Conservation (phyloP, 2,329 filamentous ascomycete species). For the Fusarium oxysporum region DNA sequence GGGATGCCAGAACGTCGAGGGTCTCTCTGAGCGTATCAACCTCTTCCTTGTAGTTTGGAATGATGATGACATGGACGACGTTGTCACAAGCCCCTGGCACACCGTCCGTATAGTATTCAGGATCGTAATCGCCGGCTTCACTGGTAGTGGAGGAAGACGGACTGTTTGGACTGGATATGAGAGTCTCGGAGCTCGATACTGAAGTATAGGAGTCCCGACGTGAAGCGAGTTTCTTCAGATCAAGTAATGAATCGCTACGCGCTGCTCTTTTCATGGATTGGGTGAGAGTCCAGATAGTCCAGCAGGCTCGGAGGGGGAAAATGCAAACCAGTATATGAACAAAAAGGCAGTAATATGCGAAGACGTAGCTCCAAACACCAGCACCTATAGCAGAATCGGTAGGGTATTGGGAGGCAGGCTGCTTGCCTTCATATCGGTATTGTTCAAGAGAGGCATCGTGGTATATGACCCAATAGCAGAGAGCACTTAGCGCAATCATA, state of each 20-base stretch:
- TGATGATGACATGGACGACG: slow-evolving; percentile 73
- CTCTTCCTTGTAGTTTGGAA: slow-evolving; percentile 82
- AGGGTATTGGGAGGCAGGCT: slow-evolving; percentile 49
- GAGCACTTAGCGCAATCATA: slow-evolving; percentile 60
- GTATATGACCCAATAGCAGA: slow-evolving; percentile 68
- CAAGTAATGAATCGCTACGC: slow-evolving; percentile 58
- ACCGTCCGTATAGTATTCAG: slow-evolving; percentile 59
- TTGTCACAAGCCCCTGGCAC: slow-evolving; percentile 56
- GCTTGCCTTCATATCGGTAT: slow-evolving; percentile 58
- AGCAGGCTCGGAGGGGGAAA: slow-evolving; percentile 73
- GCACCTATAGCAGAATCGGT: slow-evolving; percentile 53
- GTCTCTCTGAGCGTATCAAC: slow-evolving; percentile 75
- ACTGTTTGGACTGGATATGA: slow-evolving; percentile 57
- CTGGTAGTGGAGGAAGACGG: slow-evolving; percentile 61
- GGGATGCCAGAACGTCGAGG: slow-evolving; percentile 74
- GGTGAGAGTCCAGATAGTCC: slow-evolving; percentile 69
- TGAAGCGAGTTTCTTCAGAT: slow-evolving; percentile 58
- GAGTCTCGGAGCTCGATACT: slow-evolving; percentile 66
- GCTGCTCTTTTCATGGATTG: slow-evolving; percentile 60
- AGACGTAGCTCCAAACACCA: slow-evolving; percentile 64
- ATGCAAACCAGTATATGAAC: slow-evolving; percentile 73
- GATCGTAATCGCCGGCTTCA: slow-evolving; percentile 64
- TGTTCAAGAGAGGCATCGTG: slow-evolving; percentile 59
- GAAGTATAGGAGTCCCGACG: slow-evolving; percentile 67
- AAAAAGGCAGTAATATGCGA: slow-evolving; percentile 73